Evolutionary conservation across 805 yeast genomes (phyloP), one percentile per base, ranked within the genome.

Genomic region (Yarrowia deformans): DNA sequence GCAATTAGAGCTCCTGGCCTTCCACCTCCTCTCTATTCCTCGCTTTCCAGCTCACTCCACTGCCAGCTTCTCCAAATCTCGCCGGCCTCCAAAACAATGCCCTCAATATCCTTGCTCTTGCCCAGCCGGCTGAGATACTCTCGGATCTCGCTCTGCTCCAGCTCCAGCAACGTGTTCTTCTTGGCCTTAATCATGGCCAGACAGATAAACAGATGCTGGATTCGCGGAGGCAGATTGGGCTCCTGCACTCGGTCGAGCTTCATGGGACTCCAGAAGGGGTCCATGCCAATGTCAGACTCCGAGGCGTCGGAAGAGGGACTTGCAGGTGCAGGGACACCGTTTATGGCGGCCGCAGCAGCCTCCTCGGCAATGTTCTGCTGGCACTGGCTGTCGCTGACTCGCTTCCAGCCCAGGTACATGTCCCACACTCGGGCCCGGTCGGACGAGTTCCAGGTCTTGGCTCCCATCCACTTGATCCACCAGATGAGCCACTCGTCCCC

Each of bases 381-480:
- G 34, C 66, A 70, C 14, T 63, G 69, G 42, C 58, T 29, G 37
- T 63, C 68, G 56, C 56, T 48, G 32, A 61, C 69, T 6, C 71
- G 71, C 8, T 78, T 71, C 87, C 93, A 91, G 1, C 97, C 97
- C 34, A 93, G 78, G 55, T 93, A 78, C 72, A 87, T 79, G 79
- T 93, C 98, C 98, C 98, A 93, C 8, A 92, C 82, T 71, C 97
- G 83, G 13, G 95, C 97, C 67, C 97, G 80, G 77, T 92, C 97
- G 70, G 83, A 83, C 71, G 90, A 84, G 54, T 93, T 88, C 85
- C 96, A 87, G 8, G 89, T 92, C 78, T 90, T 90, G 14, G 95
- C 86, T 23, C 97, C 97, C 75, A 91, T 86, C 84, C 90, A 93
- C 76, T 92, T 91, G 72, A 93, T 81, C 98, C 98, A 93, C 97